These are phyloP conservation scores for Arbutus unedo DNA, from an alignment of 148 eudicot genomes.

Conservation along the genomic window DNA sequence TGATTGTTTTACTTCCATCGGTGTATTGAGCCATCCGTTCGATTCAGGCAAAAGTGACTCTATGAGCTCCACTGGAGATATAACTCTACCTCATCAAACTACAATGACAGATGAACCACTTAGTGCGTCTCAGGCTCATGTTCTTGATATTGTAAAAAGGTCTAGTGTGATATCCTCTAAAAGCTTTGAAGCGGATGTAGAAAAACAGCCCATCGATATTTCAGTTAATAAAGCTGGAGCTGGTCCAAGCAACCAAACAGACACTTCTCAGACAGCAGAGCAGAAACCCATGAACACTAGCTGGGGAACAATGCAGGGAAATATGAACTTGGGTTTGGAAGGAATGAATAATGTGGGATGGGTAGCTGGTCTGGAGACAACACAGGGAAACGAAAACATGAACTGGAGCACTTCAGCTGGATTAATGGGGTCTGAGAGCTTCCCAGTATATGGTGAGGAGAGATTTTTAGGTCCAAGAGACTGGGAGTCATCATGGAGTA, in stretches of 20 bases:
- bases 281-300: constrained; percentile 20
- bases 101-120: constrained; percentile 24
- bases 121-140: constrained; percentile 25
- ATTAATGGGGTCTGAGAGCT: constrained; percentile 34
- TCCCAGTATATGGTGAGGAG: constrained; percentile 44
- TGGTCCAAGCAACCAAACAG: constrained; percentile 24
- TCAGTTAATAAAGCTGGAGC: constrained; percentile 25
- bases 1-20: constrained; percentile 64
- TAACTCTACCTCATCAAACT: constrained; percentile 40
- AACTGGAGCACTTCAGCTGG: constrained; percentile 31
- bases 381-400: constrained; percentile 26
- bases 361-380: constrained; percentile 34
- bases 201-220: constrained; percentile 27
- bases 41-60: constrained; percentile 50
- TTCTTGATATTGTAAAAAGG: constrained; percentile 26
- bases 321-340: constrained; percentile 32
- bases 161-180: constrained; percentile 39
- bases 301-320: constrained; percentile 31
- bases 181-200: constrained; percentile 34
- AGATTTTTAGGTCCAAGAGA: constrained; percentile 22
- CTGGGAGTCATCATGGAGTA: constrained; percentile 36
- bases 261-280: constrained; percentile 24
- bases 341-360: constrained; percentile 44
- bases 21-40: constrained; percentile 51
- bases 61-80: constrained; percentile 51